Evolutionary conservation across 768 basidiomycete species (phyloP).

Genomic region (Fistulinella prunicolor): DNA sequence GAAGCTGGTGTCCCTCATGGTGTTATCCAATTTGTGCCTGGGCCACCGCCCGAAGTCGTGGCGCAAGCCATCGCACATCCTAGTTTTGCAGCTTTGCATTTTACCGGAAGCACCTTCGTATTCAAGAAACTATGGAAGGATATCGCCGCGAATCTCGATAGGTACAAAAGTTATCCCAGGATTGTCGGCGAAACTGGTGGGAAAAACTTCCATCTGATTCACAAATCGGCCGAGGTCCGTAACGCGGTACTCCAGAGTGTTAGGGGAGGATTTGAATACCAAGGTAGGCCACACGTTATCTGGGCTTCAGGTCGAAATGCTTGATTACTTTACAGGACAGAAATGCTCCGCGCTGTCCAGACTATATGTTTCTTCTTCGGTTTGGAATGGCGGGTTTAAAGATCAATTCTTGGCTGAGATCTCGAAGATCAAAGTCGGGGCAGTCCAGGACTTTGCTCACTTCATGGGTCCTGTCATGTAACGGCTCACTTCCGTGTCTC

Average conservation of each 20-base stretch:
- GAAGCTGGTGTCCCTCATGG: conserved; percentile 94
- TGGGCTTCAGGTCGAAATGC: background rate
- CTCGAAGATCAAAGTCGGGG: conserved; percentile 83
- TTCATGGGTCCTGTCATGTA: conserved; percentile 98
- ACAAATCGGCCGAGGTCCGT: conserved; percentile 78
- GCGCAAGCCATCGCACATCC: conserved; percentile 76
- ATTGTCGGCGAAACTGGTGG: conserved; percentile 98
- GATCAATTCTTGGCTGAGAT: conserved; percentile 70
- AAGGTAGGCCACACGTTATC: conserved; percentile 48
- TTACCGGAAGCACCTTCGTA: conserved; percentile 92
- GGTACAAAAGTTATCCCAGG: conserved; percentile 85
- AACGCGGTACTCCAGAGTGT: conserved; percentile 91
- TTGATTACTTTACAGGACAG: conserved; percentile 54
- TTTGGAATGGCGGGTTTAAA: conserved; percentile 88
- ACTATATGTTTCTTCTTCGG: conserved; percentile 80
- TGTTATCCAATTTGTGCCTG: conserved; percentile 97
- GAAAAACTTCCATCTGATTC: conserved; percentile 97
- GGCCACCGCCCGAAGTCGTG: conserved; percentile 81
- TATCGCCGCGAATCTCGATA: conserved; percentile 84
- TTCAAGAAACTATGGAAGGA: conserved; percentile 98
- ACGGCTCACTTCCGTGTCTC: conserved; percentile 11
- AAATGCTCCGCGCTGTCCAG: conserved; percentile 96
- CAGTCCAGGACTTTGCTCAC: conserved; percentile 69
- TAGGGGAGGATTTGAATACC: conserved; percentile 92
- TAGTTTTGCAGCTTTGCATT: conserved; percentile 86